Conservation (phyloP, 805 yeast species). For the Phaffomyces opuntiae region DNA sequence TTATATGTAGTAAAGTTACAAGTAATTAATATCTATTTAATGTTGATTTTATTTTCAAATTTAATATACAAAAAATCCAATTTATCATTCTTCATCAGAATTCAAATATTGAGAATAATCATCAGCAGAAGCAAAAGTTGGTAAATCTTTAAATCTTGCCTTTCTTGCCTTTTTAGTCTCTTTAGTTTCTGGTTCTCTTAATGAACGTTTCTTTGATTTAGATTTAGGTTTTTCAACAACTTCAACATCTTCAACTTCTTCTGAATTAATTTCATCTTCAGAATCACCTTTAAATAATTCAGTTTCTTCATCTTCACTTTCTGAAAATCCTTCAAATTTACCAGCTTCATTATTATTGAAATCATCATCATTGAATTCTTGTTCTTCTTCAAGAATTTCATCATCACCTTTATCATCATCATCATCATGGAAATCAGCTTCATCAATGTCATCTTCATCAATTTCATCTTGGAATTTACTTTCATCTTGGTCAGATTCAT, state of each 20-base stretch:
- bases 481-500: background rate
- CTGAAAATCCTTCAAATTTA: slow-evolving; percentile 24
- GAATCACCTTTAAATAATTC: slow-evolving; percentile 31
- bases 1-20: too few species aligned
- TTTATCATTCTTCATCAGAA: slow-evolving; percentile 47
- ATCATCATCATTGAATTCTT: slow-evolving; percentile 20
- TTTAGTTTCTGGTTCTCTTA: slow-evolving; percentile 15
- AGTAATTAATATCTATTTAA: background rate
- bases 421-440: slow-evolving; percentile 29
- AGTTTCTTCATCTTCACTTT: slow-evolving; percentile 31
- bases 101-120: slow-evolving; percentile 71
- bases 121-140: slow-evolving; percentile 83
- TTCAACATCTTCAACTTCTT: slow-evolving; percentile 23
- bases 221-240: slow-evolving; percentile 20
- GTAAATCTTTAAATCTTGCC: slow-evolving; percentile 58
- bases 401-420: slow-evolving; percentile 29
- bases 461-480: slow-evolving; percentile 1
- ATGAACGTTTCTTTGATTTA: slow-evolving; percentile 25
- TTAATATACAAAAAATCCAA: background rate
- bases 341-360: slow-evolving; percentile 7
- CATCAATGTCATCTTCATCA: slow-evolving; percentile 23
- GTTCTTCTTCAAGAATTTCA: slow-evolving; percentile 19
- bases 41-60: background rate
- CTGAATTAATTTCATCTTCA: slow-evolving; percentile 28
- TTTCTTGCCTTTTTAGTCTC: slow-evolving; percentile 34